These are phyloP conservation scores for Aspergillus biplanus DNA, from an alignment of 495 filamentous ascomycete species.

Conservation along the genomic window DNA sequence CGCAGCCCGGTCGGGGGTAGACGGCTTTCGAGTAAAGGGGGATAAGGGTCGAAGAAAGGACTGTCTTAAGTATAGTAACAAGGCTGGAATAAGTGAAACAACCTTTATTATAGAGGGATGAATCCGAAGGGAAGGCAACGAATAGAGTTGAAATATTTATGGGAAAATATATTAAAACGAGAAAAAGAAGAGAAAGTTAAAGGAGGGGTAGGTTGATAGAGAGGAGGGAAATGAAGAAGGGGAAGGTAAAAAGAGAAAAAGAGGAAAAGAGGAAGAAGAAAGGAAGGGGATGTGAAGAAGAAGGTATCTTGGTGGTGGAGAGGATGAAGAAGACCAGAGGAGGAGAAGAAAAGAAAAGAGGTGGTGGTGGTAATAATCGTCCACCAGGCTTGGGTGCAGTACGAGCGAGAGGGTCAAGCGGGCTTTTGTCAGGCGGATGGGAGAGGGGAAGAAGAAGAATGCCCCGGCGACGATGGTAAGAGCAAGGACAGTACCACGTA, in stretches of 20 bases:
- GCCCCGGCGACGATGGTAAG: not conserved
- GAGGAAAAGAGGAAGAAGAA: conserved; percentile 20
- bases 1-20: conserved; percentile 18
- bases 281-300: conserved; percentile 25
- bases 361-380: conserved; percentile 17
- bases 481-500: not conserved
- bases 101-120: conserved; percentile 9
- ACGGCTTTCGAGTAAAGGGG: conserved; percentile 14
- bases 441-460: conserved; percentile 3
- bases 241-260: conserved; percentile 26
- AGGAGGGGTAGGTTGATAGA: conserved; percentile 27
- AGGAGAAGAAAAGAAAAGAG: conserved; percentile 14
- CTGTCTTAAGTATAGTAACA: conserved; percentile 23
- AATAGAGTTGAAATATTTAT: conserved; percentile 1
- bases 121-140: conserved; percentile 9
- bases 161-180: conserved; percentile 17
- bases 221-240: conserved; percentile 13
- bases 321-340: conserved; percentile 2
- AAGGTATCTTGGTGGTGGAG: conserved; percentile 7
- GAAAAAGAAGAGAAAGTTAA: conserved; percentile 14
- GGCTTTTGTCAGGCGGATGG: conserved; percentile 24
- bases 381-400: not conserved
- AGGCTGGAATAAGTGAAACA: conserved; percentile 7
- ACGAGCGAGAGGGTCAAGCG: conserved; percentile 16
- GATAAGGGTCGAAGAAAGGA: conserved; percentile 17